Percentiles rank a stretch among this genome's conserved stretches.
Evolutionary conservation across 164 flowering plant species (phyloP).

Genomic region (Amborella trichopoda): DNA sequence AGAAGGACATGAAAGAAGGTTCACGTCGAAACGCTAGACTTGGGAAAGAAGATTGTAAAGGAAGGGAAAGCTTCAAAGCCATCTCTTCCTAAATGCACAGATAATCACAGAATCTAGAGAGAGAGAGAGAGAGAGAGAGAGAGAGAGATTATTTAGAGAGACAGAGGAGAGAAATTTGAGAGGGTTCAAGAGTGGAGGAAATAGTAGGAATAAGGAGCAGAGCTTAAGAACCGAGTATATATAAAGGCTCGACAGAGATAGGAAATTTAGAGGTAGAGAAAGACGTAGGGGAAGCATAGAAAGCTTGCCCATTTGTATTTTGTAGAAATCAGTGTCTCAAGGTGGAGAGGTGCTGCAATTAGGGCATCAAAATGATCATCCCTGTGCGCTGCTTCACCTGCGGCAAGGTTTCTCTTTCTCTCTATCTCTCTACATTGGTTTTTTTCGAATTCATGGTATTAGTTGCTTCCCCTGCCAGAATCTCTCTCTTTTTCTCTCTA

Average conservation of each 20-base stretch:
- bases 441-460: too few relatives aligned
- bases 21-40: slow-evolving; percentile 34
- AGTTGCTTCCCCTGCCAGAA: too few relatives aligned
- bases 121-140: slow-evolving; percentile 3
- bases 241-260: neutral
- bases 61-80: slow-evolving; percentile 50
- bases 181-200: too few relatives aligned
- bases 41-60: slow-evolving; percentile 24
- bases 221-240: too few relatives aligned
- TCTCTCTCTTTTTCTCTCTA: neutral
- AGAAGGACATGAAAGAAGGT: slow-evolving; percentile 1
- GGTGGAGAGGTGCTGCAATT: neutral
- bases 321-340: too few relatives aligned
- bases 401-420: slow-evolving; percentile 42
- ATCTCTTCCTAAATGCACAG: too few relatives aligned
- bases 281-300: too few relatives aligned
- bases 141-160: neutral
- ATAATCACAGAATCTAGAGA: too few relatives aligned
- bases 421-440: neutral
- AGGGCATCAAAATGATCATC: slow-evolving; percentile 39
- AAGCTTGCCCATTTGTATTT: too few relatives aligned
- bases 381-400: slow-evolving; percentile 92
- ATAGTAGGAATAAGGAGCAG: too few relatives aligned
- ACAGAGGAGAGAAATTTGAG: too few relatives aligned
- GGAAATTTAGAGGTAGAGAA: neutral